Conservation (phyloP, 169 alveolate genomes). For the Plasmodium inui region DNA sequence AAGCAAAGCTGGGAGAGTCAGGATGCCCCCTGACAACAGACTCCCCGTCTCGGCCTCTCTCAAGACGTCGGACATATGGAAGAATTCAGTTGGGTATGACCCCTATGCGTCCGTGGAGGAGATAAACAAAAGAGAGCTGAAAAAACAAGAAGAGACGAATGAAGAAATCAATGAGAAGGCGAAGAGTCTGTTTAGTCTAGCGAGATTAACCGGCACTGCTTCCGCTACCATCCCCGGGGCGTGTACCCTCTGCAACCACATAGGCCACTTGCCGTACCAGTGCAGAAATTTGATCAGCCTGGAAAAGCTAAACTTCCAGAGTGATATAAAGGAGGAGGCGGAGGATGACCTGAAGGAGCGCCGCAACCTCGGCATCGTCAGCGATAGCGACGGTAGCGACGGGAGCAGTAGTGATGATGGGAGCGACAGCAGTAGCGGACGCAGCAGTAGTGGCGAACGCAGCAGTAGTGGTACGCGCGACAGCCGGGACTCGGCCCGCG, state of each 20-base stretch:
- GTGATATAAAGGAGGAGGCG: constrained; percentile 35
- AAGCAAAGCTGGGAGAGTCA: constrained; percentile 69
- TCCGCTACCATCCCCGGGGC: constrained; percentile 75
- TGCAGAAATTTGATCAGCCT: constrained; percentile 57
- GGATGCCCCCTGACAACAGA: constrained; percentile 76
- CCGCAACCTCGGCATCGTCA: constrained; percentile 36
- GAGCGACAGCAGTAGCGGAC: background rate
- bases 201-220: constrained; percentile 33
- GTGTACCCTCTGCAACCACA: constrained; percentile 52
- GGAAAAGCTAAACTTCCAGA: constrained; percentile 16
- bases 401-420: constrained; percentile 1
- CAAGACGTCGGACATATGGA: constrained; percentile 75
- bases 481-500: background rate
- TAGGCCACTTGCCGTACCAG: constrained; percentile 74
- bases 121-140: constrained; percentile 22
- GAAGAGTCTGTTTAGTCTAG: constrained; percentile 30
- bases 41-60: constrained; percentile 76
- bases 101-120: constrained; percentile 77
- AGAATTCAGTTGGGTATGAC: constrained; percentile 75
- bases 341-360: constrained; percentile 70
- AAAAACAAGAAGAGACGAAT: constrained; percentile 6
- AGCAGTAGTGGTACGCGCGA: constrained; percentile 8
- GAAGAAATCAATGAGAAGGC: constrained; percentile 72
- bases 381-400: background rate
- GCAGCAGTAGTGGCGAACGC: background rate